Evolutionary conservation across 176 grass and related monocot species (phyloP), one percentile per base, ranked within the genome.

Genomic region (Luzula sylvatica): DNA sequence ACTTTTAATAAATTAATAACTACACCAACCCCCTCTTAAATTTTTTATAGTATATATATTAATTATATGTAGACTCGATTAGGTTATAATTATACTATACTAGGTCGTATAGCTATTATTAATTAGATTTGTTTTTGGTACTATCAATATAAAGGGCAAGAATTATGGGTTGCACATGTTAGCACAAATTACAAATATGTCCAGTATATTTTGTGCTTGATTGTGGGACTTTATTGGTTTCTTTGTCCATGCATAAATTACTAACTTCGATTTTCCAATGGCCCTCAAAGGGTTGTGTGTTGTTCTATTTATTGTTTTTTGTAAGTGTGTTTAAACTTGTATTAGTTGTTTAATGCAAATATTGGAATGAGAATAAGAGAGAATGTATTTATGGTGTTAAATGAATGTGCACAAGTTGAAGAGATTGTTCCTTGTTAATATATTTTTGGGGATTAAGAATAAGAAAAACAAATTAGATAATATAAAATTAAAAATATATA

Each of bases 1-100:
- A 94, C 54, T 94, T 94, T 57, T 94, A 57, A 53, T 45, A 42
- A 27, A 42, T 61, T 42, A 45, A 4, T 64, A 19, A 18, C 18
- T 9, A 29, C 55, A 58, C 20, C 23, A n/a, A 49, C 40, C 58
- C 0, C n/a, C 46, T 15, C 15, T 63, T 20, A 22, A 46, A 32
- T 64, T 32, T 30, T 12, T 26, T 5, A 24, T 45, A 32, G 43
- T 64, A 48, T 26, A 49, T 64, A 44, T 47, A 64, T 44, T 46
- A 5, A 49, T 9, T 20, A 20, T 48, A 30, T 16, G 47, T 32
- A 18, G 15, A 46, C 28, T 49, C 29, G 15, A 35, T 17, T 45
- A 44, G 27, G 35, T 55, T 59, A 59, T 40, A 38, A 29, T 19
- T 23, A 38, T 59, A 19, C 56, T 20, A 58, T 58, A 35, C 28